Evolutionary conservation across 176 grass and related monocot species (phyloP).

Genomic region (Saccharum spontaneum): DNA sequence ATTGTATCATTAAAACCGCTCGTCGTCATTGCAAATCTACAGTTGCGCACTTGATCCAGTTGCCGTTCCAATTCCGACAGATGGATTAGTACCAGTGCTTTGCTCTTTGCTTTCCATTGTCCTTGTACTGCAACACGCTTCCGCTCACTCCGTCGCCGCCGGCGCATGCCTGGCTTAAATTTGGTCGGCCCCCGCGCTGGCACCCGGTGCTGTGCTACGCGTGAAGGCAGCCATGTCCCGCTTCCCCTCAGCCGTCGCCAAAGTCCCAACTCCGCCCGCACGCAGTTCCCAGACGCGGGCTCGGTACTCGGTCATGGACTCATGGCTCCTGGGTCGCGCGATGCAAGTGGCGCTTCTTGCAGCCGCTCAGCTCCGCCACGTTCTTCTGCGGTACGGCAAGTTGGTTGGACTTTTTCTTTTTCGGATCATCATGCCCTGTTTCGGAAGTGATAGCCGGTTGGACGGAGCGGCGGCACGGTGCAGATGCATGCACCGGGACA

Average conservation of each 20-base stretch:
- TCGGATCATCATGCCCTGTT: too few relatives aligned
- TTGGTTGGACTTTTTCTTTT: too few relatives aligned
- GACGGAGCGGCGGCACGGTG: too few relatives aligned
- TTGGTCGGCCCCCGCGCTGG: too few relatives aligned
- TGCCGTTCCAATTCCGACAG: too few relatives aligned
- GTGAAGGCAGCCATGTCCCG: not conserved
- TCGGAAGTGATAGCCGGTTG: not conserved
- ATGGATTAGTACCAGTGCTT: too few relatives aligned
- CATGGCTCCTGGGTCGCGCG: not conserved
- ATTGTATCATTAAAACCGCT: not conserved
- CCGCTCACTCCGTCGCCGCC: not conserved
- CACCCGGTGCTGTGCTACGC: not conserved
- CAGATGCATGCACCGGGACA: not conserved
- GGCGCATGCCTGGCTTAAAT: not conserved
- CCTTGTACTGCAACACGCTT: not conserved
- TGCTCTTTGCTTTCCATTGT: too few relatives aligned
- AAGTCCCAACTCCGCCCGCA: too few relatives aligned
- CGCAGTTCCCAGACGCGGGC: too few relatives aligned
- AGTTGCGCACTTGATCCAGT: not conserved
- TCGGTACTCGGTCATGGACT: not conserved
- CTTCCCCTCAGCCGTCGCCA: not conserved
- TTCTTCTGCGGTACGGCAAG: not conserved
- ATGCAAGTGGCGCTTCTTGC: constrained; percentile 20
- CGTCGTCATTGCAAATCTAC: not conserved
- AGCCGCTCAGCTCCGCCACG: not conserved